Evolutionary conservation across 2,329 filamentous ascomycete species (phyloP), one percentile per base, ranked within the genome.

Genomic region (Penicillium sp.): DNA sequence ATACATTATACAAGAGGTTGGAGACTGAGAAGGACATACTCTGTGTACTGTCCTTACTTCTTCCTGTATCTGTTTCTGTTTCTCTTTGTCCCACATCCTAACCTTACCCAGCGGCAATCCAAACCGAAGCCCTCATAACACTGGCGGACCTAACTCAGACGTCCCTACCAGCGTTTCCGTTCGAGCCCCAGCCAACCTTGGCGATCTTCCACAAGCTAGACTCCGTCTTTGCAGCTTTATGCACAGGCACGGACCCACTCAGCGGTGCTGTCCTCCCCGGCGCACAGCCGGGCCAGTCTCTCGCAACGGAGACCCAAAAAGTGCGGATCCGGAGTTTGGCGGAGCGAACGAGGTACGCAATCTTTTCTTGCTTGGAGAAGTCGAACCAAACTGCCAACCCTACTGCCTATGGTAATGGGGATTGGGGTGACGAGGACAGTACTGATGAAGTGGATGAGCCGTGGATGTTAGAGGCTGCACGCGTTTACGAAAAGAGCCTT

Each of bases 321-420:
- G 91, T 97, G 7, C 83, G 93, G 38, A 88, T 92, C 60, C 88
- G 89, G 67, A 90, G 89, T 66, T 76, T 95, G 29, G 89, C 91
- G 0, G 89, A 95, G 67, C 83, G 87, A 60, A 89, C 88, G 14
- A 81, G 92, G 26, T 34, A 11, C 34, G 38, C 43, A 23, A 39
- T 65, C 4, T 61, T 64, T 47, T 43, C 47, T 3, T 26, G 40
- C 18, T 19, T 63, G 38, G 38, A 19, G 7, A 35, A 29, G 11
- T 34, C 32, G 2, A 66, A 16, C 7, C 16, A 34, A 8, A 23
- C 27, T n/a, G 35, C 68, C 26, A 65, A 62, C 11, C 67, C 70
- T 43, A 65, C 63, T 43, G 66, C 63, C 30, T 66, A 66, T 26
- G 69, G 66, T 29, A 58, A 68, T 46, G 70, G 70, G 2, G 70